A percentile compares a stretch with the other conserved stretches of the same genome.
Evolutionary conservation across 2,329 filamentous ascomycete genomes (phyloP).

Genomic region (Stemphylium lycopersici): DNA sequence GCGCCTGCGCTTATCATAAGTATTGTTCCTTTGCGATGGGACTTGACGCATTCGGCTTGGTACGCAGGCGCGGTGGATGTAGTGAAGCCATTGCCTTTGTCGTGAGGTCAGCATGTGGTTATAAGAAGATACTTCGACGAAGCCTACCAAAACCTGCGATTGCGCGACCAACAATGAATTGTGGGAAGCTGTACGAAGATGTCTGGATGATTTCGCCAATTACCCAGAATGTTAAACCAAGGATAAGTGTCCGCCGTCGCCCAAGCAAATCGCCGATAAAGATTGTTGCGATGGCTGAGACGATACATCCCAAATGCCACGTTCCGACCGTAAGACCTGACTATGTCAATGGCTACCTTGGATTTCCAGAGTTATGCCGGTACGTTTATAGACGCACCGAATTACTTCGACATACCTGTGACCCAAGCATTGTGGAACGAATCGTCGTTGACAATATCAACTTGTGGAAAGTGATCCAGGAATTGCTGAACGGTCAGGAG

Average conservation of each 20-base stretch:
- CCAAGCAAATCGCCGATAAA: constrained; percentile 58
- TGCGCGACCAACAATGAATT: constrained; percentile 60
- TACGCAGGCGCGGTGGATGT: constrained; percentile 60
- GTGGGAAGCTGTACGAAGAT: constrained; percentile 53
- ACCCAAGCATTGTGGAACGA: constrained; percentile 33
- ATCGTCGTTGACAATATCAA: constrained; percentile 30
- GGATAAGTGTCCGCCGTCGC: constrained; percentile 56
- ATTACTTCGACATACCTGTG: constrained; percentile 22
- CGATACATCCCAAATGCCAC: constrained; percentile 61
- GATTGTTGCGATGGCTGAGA: constrained; percentile 61
- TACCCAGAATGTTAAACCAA: constrained; percentile 57
- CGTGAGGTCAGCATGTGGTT: not conserved
- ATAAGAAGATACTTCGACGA: not conserved
- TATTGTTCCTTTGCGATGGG: constrained; percentile 53
- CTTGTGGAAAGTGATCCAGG: constrained; percentile 45
- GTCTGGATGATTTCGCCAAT: constrained; percentile 58
- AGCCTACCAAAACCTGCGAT: constrained; percentile 57
- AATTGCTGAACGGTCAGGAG: constrained; percentile 73
- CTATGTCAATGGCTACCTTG: not conserved
- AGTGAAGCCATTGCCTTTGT: constrained; percentile 58
- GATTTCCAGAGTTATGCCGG: not conserved
- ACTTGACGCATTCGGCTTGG: constrained; percentile 58
- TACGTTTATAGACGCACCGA: not conserved
- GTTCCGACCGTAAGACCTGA: constrained; percentile 39
- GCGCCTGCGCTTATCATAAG: constrained; percentile 58